These are phyloP conservation scores for Pestalotiopsis sp. DNA, from an alignment of 2,329 filamentous ascomycete species.

Conservation along the genomic window DNA sequence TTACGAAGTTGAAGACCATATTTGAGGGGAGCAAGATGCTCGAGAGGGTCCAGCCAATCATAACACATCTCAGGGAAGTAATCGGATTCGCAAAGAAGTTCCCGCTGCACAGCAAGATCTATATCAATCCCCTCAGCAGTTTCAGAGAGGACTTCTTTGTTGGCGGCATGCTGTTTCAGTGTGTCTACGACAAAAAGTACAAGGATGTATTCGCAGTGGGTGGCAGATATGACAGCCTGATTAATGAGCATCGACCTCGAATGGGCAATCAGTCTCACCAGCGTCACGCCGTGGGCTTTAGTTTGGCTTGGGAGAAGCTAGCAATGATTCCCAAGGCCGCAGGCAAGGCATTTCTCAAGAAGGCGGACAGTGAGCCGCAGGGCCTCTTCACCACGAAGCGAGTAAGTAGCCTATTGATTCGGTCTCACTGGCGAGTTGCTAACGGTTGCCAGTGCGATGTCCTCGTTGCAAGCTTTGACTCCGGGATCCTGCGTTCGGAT, in stretches of 20 bases:
- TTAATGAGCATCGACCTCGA: slow-evolving; percentile 79
- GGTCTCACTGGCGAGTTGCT: slow-evolving; percentile 7
- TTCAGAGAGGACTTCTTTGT: slow-evolving; percentile 91
- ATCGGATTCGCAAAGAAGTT: slow-evolving; percentile 77
- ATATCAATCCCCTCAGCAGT: slow-evolving; percentile 82
- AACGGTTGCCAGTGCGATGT: slow-evolving; percentile 71
- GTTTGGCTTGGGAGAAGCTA: slow-evolving; percentile 84
- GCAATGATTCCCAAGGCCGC: slow-evolving; percentile 64
- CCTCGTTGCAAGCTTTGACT: slow-evolving; percentile 85
- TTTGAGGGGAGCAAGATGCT: slow-evolving; percentile 69
- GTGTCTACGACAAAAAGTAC: slow-evolving; percentile 82
- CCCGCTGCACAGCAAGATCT: slow-evolving; percentile 76
- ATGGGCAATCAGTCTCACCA: slow-evolving; percentile 64
- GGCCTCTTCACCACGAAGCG: slow-evolving; percentile 64
- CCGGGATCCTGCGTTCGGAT: slow-evolving; percentile 71
- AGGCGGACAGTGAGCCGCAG: slow-evolving; percentile 64
- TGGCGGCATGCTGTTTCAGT: slow-evolving; percentile 87
- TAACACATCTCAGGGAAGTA: slow-evolving; percentile 81
- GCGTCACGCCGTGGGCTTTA: slow-evolving; percentile 88
- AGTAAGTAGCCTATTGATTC: slow-evolving; percentile 46
- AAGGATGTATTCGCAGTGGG: slow-evolving; percentile 90
- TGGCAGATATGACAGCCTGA: slow-evolving; percentile 88
- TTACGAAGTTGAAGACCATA: slow-evolving; percentile 60
- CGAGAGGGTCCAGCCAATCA: slow-evolving; percentile 74
- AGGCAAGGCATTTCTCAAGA: slow-evolving; percentile 68